A percentile compares a stretch with the other conserved stretches of the same genome.
phyloP scores from a whole-genome alignment of 2,329 filamentous ascomycete genomes.

The Monosporascus cannonballus region DNA sequence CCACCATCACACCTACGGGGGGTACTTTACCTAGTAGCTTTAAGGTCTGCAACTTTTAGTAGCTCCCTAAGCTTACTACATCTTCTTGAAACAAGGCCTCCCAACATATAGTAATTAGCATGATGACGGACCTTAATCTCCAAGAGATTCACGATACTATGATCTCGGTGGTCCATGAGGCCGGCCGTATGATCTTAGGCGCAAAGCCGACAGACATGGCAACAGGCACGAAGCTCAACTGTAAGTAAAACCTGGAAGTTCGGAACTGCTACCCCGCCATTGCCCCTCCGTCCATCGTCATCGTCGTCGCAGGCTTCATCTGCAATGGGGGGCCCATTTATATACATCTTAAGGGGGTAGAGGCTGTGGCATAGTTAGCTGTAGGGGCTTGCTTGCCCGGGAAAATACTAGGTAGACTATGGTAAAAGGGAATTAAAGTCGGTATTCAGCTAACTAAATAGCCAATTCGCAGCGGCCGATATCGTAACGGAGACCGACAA shows the following conservation, averaged over 20 bases:
- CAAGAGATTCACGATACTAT: conserved; percentile 57
- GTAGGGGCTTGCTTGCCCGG: too few species aligned
- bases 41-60: background rate
- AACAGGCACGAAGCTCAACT: conserved; percentile 59
- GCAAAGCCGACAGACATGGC: conserved; percentile 54
- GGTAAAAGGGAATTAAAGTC: too few species aligned
- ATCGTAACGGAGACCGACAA: conserved; percentile 64
- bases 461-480: conserved; percentile 47
- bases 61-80: background rate
- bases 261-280: conserved; percentile 10
- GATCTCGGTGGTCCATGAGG: conserved; percentile 53
- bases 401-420: too few species aligned
- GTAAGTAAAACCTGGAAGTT: conserved; percentile 30
- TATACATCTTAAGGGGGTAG: too few species aligned
- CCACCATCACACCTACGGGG: too few species aligned
- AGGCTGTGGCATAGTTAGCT: too few species aligned
- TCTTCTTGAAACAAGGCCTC: background rate
- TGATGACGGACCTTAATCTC: conserved; percentile 52
- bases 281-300: conserved; percentile 9
- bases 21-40: background rate
- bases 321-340: background rate
- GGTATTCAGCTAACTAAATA: background rate
- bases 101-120: conserved; percentile 2
- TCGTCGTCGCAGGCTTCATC: background rate
- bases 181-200: conserved; percentile 57